Evolutionary conservation across 257 asterid genomes (phyloP).

Genomic region (Nicotiana knightiana): DNA sequence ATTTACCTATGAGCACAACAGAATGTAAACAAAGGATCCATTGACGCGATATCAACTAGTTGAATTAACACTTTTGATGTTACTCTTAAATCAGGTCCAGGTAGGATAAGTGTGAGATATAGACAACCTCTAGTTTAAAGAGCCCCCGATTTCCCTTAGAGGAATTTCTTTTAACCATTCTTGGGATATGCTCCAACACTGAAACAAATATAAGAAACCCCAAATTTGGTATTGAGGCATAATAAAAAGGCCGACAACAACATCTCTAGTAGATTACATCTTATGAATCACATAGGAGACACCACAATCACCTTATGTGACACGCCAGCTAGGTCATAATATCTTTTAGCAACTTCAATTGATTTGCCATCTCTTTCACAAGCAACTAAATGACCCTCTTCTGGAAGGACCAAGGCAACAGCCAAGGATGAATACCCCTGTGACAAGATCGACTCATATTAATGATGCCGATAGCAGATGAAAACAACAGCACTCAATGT

Average conservation of each 20-base stretch:
- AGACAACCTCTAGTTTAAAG: not conserved
- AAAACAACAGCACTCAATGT: not conserved
- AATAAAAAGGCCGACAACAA: not conserved
- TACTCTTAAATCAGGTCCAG: not conserved
- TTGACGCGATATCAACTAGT: not conserved
- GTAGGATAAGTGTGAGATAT: not conserved
- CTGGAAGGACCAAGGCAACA: slow-evolving; percentile 77
- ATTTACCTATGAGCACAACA: not conserved
- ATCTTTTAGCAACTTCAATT: slow-evolving; percentile 73
- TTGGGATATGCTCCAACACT: not conserved
- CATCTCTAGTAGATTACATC: not conserved
- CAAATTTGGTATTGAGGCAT: not conserved
- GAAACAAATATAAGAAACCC: not conserved
- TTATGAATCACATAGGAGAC: not conserved
- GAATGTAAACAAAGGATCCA: not conserved
- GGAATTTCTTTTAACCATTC: not conserved
- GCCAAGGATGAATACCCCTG: slow-evolving; percentile 98
- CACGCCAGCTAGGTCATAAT: slow-evolving; percentile 77
- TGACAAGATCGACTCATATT: not conserved
- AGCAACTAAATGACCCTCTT: slow-evolving; percentile 72
- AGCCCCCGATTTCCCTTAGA: not conserved
- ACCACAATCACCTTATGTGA: slow-evolving; percentile 57
- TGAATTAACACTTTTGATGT: not conserved
- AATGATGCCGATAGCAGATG: not conserved
- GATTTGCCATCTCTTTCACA: slow-evolving; percentile 79